phyloP scores from a whole-genome alignment of 306 rosid species.

The Cicer cuneatum region DNA sequence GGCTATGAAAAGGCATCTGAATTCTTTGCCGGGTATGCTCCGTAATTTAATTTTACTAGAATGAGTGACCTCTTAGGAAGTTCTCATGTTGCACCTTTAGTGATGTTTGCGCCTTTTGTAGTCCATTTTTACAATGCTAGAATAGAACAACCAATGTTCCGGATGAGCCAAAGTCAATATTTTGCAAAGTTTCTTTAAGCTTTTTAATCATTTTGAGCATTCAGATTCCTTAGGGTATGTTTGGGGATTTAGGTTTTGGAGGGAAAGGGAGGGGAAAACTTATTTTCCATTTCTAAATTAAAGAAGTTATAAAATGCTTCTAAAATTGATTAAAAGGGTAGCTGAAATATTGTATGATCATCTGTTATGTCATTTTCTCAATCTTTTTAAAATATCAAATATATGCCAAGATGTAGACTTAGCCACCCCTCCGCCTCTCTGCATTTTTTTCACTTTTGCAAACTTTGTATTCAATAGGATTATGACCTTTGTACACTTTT shows the following conservation, averaged over 20 bases:
- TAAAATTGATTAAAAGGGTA: no score
- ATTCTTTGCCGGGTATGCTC: conserved; percentile 87
- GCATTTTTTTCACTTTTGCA: conserved; percentile 24
- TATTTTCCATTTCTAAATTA: no score
- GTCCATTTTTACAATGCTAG: conserved; percentile 13
- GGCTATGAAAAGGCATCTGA: conserved; percentile 81
- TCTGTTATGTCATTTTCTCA: no score
- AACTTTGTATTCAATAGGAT: conserved; percentile 18
- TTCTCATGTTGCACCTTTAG: background rate
- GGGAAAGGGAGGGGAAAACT: no score
- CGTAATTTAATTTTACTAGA: conserved; percentile 22
- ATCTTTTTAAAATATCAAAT: no score
- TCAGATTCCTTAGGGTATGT: background rate
- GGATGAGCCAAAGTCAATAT: conserved; percentile 27
- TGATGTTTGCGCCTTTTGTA: background rate
- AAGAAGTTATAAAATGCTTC: no score
- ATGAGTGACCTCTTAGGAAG: background rate
- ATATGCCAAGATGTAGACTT: no score
- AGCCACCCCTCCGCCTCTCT: no score
- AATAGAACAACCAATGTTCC: conserved; percentile 25
- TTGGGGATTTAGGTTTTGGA: no score
- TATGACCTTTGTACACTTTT: conserved; percentile 38
- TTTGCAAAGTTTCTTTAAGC: conserved; percentile 15
- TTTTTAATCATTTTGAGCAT: background rate
- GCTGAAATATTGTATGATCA: no score